Percentiles rank a stretch among this genome's conserved stretches.
These are phyloP conservation scores for Ambrosiella cleistominuta DNA, from an alignment of 2,329 filamentous ascomycete genomes.

Conservation along the genomic window DNA sequence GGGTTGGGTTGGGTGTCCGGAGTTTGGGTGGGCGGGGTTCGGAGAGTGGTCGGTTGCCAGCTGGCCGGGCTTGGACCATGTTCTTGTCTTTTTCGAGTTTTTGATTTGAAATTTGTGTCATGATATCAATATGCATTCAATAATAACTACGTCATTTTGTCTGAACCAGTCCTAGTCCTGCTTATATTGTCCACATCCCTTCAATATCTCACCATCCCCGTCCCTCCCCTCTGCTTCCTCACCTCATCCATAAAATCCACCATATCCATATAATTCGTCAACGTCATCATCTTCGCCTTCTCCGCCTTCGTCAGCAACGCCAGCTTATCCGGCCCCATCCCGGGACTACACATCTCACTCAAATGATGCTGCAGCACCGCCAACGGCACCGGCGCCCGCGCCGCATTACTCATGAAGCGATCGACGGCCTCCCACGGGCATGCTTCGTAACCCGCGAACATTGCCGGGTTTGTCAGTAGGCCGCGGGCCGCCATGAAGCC, in stretches of 20 bases:
- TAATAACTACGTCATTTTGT: not conserved
- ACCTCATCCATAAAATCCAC: slow-evolving; percentile 42
- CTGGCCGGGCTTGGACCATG: not conserved
- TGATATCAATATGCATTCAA: not conserved
- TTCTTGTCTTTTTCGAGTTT: not conserved
- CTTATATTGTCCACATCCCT: not conserved
- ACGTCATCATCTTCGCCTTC: slow-evolving; percentile 30
- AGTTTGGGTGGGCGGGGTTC: not conserved
- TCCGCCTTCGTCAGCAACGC: slow-evolving; percentile 38
- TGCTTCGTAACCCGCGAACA: slow-evolving; percentile 39
- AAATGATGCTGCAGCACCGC: slow-evolving; percentile 49
- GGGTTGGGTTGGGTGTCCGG: slow-evolving; percentile 1
- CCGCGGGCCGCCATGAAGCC: slow-evolving; percentile 57
- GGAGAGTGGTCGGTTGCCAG: not conserved
- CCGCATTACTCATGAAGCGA: slow-evolving; percentile 40
- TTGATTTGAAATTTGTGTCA: not conserved
- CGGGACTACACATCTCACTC: slow-evolving; percentile 46
- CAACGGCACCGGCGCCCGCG: slow-evolving; percentile 40
- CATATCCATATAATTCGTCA: slow-evolving; percentile 37
- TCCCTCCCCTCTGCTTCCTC: slow-evolving; percentile 18
- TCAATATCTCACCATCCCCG: not conserved
- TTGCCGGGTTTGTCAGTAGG: slow-evolving; percentile 47
- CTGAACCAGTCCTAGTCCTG: not conserved
- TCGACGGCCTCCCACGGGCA: slow-evolving; percentile 48
- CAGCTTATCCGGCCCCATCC: slow-evolving; percentile 34